Base-by-base conservation (phyloP, 805 yeast species). In the Sungouiozyma intestinalis region DNA sequence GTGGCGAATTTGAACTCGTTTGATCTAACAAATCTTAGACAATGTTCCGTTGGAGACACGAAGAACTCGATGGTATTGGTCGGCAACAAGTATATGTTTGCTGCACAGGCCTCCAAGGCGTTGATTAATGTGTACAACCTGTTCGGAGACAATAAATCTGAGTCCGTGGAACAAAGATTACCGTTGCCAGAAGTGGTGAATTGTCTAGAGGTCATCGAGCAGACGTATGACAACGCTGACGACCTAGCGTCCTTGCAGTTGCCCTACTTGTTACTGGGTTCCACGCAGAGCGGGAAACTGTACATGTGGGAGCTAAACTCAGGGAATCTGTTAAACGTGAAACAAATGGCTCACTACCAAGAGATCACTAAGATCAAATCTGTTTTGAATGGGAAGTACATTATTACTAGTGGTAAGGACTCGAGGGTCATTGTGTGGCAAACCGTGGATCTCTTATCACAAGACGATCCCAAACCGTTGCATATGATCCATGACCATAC, bases 241-340 rank as follows among this genome's bases (percentile, higher is more conserved):
- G 45, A 48, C 14, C 41, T 55, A 16, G 71, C 77, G 3, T 62
- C 55, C 36, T 73, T 69, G 55, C 64, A 74, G 47, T 54, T 72
- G 33, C 81, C 82, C 16, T 80, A 82, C 72, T 56, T 84, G 33
- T 60, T 92, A 87, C 90, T 45, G 71, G 92, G 41, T 57, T 67
- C 45, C 55, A 80, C 63, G 1, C 52, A 53, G 32, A 47, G 62
- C n/a, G 97, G 97, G 11, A 74, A 79, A 49, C 48, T 92, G 14
- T 83, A 83, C 55, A 60, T 88, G 1, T 90, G 97, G 97, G 95
- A 86, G 52, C 56, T 88, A 40, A 61, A 71, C 8, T 81, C 92
- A 2, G 97, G 97, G 0, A 63, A 75, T 18, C 67, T 92, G 38
- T 54, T 88, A 18, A 68, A 74, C 38, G 94, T 77, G 3, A 77